These are phyloP conservation scores for Cladosporium austrohemisphaericum DNA, from an alignment of 2,329 filamentous ascomycete genomes.

Conservation along the genomic window DNA sequence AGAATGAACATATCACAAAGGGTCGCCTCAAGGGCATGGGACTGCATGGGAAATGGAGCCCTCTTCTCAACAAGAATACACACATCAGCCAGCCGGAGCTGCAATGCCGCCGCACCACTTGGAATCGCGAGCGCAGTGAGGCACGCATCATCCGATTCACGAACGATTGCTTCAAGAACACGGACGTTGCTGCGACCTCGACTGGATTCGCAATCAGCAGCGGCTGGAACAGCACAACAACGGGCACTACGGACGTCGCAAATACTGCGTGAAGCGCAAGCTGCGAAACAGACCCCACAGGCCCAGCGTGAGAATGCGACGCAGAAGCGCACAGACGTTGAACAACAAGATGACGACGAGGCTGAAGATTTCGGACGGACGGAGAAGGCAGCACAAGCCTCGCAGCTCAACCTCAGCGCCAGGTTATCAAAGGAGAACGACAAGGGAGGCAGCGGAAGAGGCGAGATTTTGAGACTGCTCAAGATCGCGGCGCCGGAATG, in stretches of 20 bases:
- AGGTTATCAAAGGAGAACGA: conserved; percentile 78
- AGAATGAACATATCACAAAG: conserved; percentile 5
- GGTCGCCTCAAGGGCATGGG: conserved; percentile 30
- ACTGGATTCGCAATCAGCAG: neutral
- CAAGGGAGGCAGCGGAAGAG: conserved; percentile 43
- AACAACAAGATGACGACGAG: conserved; percentile 46
- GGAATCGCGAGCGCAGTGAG: conserved; percentile 6
- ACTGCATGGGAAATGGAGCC: conserved; percentile 34
- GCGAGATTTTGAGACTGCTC: conserved; percentile 83
- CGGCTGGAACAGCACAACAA: neutral
- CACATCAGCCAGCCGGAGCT: neutral
- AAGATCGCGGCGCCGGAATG: conserved; percentile 85
- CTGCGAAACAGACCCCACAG: conserved; percentile 12
- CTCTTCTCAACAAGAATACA: conserved; percentile 34
- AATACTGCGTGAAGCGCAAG: conserved; percentile 17
- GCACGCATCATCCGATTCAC: neutral
- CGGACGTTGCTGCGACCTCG: neutral
- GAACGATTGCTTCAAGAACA: neutral
- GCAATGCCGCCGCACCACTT: conserved; percentile 4
- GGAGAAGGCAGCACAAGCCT: conserved; percentile 80
- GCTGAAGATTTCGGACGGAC: conserved; percentile 65
- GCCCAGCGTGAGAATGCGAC: neutral
- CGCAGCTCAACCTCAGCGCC: conserved; percentile 84
- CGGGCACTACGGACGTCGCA: conserved; percentile 16
- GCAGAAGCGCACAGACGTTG: conserved; percentile 22